Evolutionary conservation across 345 rosid genomes (phyloP).

Genomic region (Populus ilicifolia): DNA sequence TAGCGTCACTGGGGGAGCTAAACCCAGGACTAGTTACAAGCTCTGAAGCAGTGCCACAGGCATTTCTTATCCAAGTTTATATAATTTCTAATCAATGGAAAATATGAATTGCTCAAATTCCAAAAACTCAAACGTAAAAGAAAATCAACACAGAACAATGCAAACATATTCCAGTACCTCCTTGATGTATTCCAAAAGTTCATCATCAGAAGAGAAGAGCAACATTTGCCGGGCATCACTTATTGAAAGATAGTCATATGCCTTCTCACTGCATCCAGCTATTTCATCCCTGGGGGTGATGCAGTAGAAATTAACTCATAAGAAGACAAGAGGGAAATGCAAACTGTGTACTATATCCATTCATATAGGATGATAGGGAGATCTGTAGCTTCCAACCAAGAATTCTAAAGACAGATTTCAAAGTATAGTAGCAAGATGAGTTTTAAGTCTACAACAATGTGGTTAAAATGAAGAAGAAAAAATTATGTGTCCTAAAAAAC

Average conservation of each 20-base stretch:
- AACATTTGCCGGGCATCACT: conserved; percentile 68
- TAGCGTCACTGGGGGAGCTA: background rate
- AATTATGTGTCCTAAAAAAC: background rate
- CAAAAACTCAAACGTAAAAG: background rate
- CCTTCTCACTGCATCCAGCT: conserved; percentile 99
- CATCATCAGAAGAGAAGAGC: conserved; percentile 74
- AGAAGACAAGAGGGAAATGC: background rate
- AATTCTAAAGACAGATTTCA: background rate
- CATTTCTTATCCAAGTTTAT: background rate
- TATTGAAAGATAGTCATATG: conserved; percentile 78
- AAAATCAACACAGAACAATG: background rate
- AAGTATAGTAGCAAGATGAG: background rate
- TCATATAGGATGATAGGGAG: background rate
- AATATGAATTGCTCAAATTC: background rate
- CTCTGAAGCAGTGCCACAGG: background rate
- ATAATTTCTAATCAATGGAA: background rate
- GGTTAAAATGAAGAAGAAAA: background rate
- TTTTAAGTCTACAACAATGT: background rate
- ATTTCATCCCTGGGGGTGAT: conserved; percentile 70
- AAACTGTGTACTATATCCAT: background rate
- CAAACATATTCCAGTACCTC: conserved; percentile 45
- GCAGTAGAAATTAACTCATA: background rate
- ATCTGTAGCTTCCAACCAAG: background rate
- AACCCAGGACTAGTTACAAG: background rate
- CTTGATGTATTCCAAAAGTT: conserved; percentile 60